phyloP scores from a whole-genome alignment of 2,329 filamentous ascomycete genomes.

The Sarocladium strictum region DNA sequence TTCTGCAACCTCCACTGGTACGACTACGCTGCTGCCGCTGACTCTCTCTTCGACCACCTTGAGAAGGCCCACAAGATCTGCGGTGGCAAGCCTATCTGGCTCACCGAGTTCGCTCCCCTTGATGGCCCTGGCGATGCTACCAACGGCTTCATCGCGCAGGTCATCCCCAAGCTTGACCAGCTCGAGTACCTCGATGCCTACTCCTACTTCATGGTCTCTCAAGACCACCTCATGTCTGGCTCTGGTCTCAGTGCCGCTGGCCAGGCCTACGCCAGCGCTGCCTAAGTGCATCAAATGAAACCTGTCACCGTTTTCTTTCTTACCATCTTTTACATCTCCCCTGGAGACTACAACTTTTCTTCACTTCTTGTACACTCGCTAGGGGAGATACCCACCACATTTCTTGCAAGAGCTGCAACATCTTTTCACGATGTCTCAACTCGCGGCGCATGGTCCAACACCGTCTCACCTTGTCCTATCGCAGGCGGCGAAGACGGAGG shows the following conservation, averaged over 20 bases:
- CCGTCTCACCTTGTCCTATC: no score
- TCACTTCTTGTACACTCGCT: conserved; percentile 33
- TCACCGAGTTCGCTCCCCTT: conserved; percentile 58
- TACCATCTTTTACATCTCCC: background rate
- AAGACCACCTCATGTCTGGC: conserved; percentile 35
- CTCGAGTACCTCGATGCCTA: conserved; percentile 48
- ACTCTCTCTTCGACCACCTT: conserved; percentile 51
- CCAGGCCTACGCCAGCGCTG: conserved; percentile 39
- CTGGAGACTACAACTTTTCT: conserved; percentile 11
- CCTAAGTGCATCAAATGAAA: background rate
- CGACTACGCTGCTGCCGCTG: conserved; percentile 37
- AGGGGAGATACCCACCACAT: conserved; percentile 24
- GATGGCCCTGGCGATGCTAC: conserved; percentile 32
- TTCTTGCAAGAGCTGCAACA: background rate
- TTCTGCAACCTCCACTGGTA: conserved; percentile 63
- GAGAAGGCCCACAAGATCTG: conserved; percentile 38
- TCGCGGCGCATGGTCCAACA: background rate
- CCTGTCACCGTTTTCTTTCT: background rate
- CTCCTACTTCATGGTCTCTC: conserved; percentile 49
- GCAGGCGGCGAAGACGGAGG: background rate
- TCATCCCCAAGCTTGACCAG: conserved; percentile 42
- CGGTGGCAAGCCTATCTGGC: conserved; percentile 48
- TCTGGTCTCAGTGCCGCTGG: conserved; percentile 40
- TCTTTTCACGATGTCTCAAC: background rate
- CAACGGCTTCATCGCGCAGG: conserved; percentile 41